Percentiles rank a stretch among this genome's conserved stretches.
Conservation (phyloP, 176 grass and related monocot genomes). For the Phoenix roebelenii region DNA sequence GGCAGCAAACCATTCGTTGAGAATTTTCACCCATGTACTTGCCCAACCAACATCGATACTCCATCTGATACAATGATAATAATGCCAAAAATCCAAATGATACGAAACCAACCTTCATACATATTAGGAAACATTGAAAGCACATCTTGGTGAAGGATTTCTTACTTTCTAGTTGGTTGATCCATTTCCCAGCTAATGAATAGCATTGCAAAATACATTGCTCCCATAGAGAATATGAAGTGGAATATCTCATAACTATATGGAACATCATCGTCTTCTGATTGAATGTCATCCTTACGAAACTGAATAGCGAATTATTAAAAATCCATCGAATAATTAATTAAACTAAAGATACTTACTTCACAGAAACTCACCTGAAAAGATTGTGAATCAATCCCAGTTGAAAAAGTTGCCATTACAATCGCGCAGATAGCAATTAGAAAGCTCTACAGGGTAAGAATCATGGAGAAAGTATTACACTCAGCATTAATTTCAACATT, state of each 20-base stretch:
- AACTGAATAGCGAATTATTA: constrained; percentile 39
- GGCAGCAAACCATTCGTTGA: constrained; percentile 75
- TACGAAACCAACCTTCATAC: not conserved
- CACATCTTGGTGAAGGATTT: constrained; percentile 2
- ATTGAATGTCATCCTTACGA: constrained; percentile 31
- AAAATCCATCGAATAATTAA: not conserved
- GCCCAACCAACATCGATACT: constrained; percentile 91
- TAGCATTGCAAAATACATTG: constrained; percentile 95
- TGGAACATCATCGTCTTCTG: constrained; percentile 57
- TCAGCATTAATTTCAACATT: not conserved
- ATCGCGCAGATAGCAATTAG: constrained; percentile 74
- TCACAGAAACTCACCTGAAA: constrained; percentile 47
- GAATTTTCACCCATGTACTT: constrained; percentile 89
- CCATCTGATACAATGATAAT: constrained; percentile 37
- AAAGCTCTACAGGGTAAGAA: constrained; percentile 50
- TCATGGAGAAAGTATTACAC: not conserved
- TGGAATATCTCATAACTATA: constrained; percentile 81
- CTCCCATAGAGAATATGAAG: constrained; percentile 83
- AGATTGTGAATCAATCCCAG: constrained; percentile 61
- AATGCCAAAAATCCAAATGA: not conserved
- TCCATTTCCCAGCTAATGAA: constrained; percentile 92
- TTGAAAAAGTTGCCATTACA: constrained; percentile 91
- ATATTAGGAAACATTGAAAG: not conserved
- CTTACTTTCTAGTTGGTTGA: constrained; percentile 72
- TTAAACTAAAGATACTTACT: no score